A percentile compares a stretch with the other conserved stretches of the same genome.
Evolutionary conservation across 2,329 filamentous ascomycete species (phyloP).

Genomic region (Coniochaeta sp.): DNA sequence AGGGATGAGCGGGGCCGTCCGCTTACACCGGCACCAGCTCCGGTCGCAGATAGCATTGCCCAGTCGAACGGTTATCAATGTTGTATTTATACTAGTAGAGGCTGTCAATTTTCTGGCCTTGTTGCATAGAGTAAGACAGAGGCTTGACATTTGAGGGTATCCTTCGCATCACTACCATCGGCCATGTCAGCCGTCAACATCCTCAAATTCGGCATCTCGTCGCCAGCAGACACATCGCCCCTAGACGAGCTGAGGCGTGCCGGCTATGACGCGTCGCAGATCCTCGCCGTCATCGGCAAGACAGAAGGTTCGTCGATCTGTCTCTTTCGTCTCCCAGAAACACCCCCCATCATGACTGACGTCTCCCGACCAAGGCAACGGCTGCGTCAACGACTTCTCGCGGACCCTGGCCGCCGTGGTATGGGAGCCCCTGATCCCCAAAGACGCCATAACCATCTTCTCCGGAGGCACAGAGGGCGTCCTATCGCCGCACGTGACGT

Average conservation of each 20-base stretch:
- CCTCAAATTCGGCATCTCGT: constrained; percentile 21
- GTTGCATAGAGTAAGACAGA: too few species aligned
- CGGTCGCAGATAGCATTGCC: not conserved
- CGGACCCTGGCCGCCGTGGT: constrained; percentile 20
- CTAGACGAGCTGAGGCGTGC: constrained; percentile 15
- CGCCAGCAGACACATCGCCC: constrained; percentile 20
- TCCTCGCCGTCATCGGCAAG: constrained; percentile 23
- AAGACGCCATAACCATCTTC: constrained; percentile 21
- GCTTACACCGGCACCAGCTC: not conserved
- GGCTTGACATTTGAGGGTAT: too few species aligned
- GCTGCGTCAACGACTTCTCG: constrained; percentile 26
- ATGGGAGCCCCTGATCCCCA: constrained; percentile 20
- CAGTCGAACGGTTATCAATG: too few species aligned
- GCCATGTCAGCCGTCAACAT: constrained; percentile 19
- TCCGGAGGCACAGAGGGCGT: constrained; percentile 23
- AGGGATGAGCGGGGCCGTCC: not conserved
- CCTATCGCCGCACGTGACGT: constrained; percentile 21
- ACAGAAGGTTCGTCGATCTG: constrained; percentile 15
- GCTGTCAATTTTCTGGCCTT: too few species aligned
- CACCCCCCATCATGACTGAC: not conserved
- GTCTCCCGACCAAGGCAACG: constrained; percentile 16
- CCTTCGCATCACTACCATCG: not conserved
- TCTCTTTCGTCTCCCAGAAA: not conserved
- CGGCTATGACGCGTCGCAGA: constrained; percentile 18
- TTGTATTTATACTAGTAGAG: not conserved